phyloP scores from a whole-genome alignment of 306 rosid species.

The Abrus precatorius region DNA sequence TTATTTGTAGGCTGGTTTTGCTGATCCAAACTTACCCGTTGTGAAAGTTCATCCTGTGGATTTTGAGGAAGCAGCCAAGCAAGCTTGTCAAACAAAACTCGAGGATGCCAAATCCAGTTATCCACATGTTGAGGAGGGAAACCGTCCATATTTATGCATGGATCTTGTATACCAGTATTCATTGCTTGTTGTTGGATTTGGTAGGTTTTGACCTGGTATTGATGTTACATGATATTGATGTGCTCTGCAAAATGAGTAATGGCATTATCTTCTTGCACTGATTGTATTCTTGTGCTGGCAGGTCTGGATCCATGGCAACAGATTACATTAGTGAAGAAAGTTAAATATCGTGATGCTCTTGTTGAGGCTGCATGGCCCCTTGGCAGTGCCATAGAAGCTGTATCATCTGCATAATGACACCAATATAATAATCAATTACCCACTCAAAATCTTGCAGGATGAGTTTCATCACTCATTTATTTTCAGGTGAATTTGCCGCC shows the following conservation, averaged over 20 bases:
- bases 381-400: slow-evolving; percentile 98
- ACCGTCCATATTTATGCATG: slow-evolving; percentile 87
- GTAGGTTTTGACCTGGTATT: slow-evolving; percentile 53
- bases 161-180: slow-evolving; percentile 89
- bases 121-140: slow-evolving; percentile 60
- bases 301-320: slow-evolving; percentile 87
- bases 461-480: slow-evolving; percentile 1
- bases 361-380: slow-evolving; percentile 99
- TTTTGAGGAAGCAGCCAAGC: slow-evolving; percentile 81
- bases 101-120: slow-evolving; percentile 67
- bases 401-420: slow-evolving; percentile 70
- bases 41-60: slow-evolving; percentile 71
- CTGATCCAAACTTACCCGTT: slow-evolving; percentile 65
- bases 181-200: slow-evolving; percentile 83
- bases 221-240: background rate
- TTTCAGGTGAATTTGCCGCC: slow-evolving; percentile 36
- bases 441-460: slow-evolving; percentile 17
- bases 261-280: slow-evolving; percentile 7
- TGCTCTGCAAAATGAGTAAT: slow-evolving; percentile 16
- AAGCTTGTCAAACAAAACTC: slow-evolving; percentile 77
- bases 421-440: slow-evolving; percentile 48
- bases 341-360: slow-evolving; percentile 68
- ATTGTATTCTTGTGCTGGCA: slow-evolving; percentile 46
- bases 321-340: slow-evolving; percentile 88
- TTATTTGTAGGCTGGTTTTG: slow-evolving; percentile 78